phyloP scores from a whole-genome alignment of 2,329 filamentous ascomycete species.

The Penicillium digitatum region DNA sequence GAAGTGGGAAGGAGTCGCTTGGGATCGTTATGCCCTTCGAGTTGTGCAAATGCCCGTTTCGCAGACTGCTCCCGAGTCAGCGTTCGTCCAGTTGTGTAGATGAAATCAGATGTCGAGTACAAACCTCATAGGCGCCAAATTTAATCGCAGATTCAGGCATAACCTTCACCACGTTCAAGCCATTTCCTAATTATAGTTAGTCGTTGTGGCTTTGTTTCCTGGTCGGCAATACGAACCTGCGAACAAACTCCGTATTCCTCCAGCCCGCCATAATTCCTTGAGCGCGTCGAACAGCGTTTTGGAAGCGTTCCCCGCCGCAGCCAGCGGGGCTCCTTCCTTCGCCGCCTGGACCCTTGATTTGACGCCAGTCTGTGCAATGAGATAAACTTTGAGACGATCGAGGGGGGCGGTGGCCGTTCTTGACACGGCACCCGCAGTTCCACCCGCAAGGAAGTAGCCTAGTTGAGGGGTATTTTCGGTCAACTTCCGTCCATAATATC shows the following conservation, averaged over 20 bases:
- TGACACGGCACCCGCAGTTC: slow-evolving; percentile 88
- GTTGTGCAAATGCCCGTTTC: slow-evolving; percentile 76
- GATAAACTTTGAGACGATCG: slow-evolving; percentile 94
- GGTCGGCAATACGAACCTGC: slow-evolving; percentile 62
- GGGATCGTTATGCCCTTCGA: slow-evolving; percentile 85
- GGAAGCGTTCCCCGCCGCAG: slow-evolving; percentile 62
- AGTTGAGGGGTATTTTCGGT: slow-evolving; percentile 46
- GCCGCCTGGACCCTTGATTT: slow-evolving; percentile 60
- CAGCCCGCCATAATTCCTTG: slow-evolving; percentile 75
- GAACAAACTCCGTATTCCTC: slow-evolving; percentile 84
- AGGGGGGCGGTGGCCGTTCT: slow-evolving; percentile 92
- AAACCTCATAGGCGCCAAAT: slow-evolving; percentile 88
- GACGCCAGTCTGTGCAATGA: slow-evolving; percentile 80
- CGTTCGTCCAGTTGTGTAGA: not conserved
- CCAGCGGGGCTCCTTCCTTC: slow-evolving; percentile 64
- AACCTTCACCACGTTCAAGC: slow-evolving; percentile 92
- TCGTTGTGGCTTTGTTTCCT: slow-evolving; percentile 1
- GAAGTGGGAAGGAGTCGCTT: slow-evolving; percentile 74
- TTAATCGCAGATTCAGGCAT: slow-evolving; percentile 99
- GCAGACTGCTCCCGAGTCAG: slow-evolving; percentile 56
- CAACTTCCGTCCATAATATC: slow-evolving; percentile 46
- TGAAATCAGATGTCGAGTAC: slow-evolving; percentile 10
- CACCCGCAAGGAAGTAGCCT: slow-evolving; percentile 95
- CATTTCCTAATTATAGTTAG: slow-evolving; percentile 65
- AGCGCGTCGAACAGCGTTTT: slow-evolving; percentile 69